Evolutionary conservation across 306 rosid species (phyloP), one percentile per base, ranked within the genome.

Genomic region (Prinsepia uniflora): DNA sequence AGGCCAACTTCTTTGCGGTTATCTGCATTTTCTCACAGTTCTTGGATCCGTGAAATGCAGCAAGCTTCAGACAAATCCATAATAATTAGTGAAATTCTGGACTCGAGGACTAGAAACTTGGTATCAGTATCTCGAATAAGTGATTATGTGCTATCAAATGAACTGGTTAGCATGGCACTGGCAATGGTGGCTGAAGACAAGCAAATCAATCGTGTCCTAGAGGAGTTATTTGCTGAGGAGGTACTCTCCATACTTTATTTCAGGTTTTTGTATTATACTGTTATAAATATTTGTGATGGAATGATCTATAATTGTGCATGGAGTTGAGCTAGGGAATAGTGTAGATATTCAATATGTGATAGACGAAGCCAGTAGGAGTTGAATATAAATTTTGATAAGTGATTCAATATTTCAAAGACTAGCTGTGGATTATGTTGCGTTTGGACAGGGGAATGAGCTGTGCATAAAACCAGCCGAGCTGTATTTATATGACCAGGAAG

Each of bases 131-230:
- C 98, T 82, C 87, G 96, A 79, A 94, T 90, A 77, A 94, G 98
- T 75, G 98, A 94, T 78, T 90, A 94, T 67, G 98, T 94, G 59
- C 79, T 94, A 73, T 94, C 98, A 50, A 90, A 94, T 76, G 98
- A 90, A 84, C 85, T 94, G 74, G 96, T 94, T 17, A 90, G 98
- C 78, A 94, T 94, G 98, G 97, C 98, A 64, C 84, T 94, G 18
- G 98, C 98, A 70, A 90, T 90, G 97, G 98, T 94, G 48, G 98
- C 98, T 8, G 98, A 94, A 82, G 98, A 94, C 90, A 91, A 89
- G 83, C 96, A 94, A 76, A 94, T 94, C 75, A 94, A 94, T 80
- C 97, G 98, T 3, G 98, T 94, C 68, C 96, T 94, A 14, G 98
- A 94, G 90, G 98, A 94, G 75, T 90, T 94, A 72, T 94, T 94